Base-by-base conservation (phyloP, 2,329 filamentous ascomycete genomes). In the Chalaropsis thielavioides region DNA sequence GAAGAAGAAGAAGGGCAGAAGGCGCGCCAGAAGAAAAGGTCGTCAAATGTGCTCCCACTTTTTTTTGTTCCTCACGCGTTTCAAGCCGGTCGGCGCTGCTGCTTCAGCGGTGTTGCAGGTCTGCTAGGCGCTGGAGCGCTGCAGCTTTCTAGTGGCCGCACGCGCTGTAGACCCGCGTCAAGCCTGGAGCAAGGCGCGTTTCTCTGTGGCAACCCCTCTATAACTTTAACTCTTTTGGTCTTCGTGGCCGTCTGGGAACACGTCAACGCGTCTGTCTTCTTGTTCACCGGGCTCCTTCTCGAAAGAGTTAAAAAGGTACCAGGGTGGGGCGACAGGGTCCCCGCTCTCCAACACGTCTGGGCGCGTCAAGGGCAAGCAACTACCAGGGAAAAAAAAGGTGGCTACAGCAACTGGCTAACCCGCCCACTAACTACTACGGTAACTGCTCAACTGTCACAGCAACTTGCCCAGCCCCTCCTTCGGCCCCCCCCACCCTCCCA, bases 171-270 rank as follows among this genome's bases (percentile, higher is more conserved):
- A 15, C 24, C 10, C 54, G 27, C 54, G 54, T 38, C 54, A 58
- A 27, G 10, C 15, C 54, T 19, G 15, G 10, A 58, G 27, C 24
- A 58, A 38, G 27, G 24, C 54, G 54, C 54, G 54, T 58, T 19
- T 58, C 54, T 15, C 54, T 19, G 27, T 58, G 17, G 54, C 27
- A 58, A 58, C 54, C 54, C 27, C 17, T 58, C 54, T 58, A 19
- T n/a, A 58, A 35, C 54, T 58, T 38, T 58, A 58, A 58, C 54
- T 58, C 54, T 58, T 58, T 58, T 58, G 3, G 54, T 15, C 54
- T 17, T 35, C 15, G 51, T 27, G 51, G 51, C 5, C 22, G 17
- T 7, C 51, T 4, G n/a, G 19, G 19, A 51, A 15, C 19, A 19
- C 1, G 11, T 51, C 46, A 51, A 51, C 46, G 46, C 46, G 46